Evolutionary conservation across 1,284 basidiomycete genomes (phyloP).

Genomic region (Takashimella koratensis): DNA sequence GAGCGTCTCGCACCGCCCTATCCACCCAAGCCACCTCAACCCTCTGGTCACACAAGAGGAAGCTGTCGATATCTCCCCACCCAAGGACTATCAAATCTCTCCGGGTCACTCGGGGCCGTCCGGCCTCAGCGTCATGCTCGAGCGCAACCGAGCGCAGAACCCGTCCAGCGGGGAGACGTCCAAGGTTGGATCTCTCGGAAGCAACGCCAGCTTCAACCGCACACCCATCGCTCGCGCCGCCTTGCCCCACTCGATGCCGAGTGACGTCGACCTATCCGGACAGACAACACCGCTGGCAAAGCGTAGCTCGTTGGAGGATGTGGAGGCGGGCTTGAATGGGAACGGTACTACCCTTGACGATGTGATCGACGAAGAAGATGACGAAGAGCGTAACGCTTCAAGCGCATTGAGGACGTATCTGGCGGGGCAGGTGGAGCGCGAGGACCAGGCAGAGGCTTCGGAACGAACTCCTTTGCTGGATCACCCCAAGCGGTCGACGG

Average conservation of each 20-base stretch:
- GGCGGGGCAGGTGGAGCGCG: conserved; percentile 13
- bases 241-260: not conserved
- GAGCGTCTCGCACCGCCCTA: conserved; percentile 21
- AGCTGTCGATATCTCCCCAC: conserved; percentile 15
- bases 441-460: conserved; percentile 15
- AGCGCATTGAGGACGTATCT: conserved; percentile 23
- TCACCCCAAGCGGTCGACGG: not conserved
- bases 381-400: conserved; percentile 9
- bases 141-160: conserved; percentile 13
- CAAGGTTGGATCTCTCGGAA: not conserved
- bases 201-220: not conserved
- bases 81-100: conserved; percentile 15
- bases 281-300: conserved; percentile 12
- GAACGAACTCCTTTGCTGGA: conserved; percentile 27
- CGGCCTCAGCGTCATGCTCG: conserved; percentile 40
- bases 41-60: conserved; percentile 13
- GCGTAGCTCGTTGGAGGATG: conserved; percentile 3
- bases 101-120: conserved; percentile 27
- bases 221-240: not conserved
- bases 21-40: conserved; percentile 31
- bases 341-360: too few species aligned
- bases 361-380: not conserved
- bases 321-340: not conserved
- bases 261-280: conserved; percentile 10
- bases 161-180: not conserved